These are phyloP conservation scores for Leccinellum luteum DNA, from an alignment of 768 basidiomycete genomes.

Conservation along the genomic window DNA sequence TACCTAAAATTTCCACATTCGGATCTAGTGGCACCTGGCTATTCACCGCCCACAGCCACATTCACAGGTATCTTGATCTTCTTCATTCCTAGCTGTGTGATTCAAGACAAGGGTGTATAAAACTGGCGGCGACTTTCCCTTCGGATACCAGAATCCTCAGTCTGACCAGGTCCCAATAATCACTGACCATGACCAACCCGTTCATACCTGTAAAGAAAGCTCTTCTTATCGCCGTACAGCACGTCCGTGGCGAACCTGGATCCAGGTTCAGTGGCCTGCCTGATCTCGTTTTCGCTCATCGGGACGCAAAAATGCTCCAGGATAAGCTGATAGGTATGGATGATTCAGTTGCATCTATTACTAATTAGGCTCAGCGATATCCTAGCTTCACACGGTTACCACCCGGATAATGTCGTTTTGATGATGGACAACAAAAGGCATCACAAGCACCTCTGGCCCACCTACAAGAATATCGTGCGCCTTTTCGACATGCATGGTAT, in stretches of 20 bases:
- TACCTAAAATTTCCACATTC: background rate
- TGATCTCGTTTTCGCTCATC: constrained; percentile 18
- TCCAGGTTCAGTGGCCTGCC: background rate
- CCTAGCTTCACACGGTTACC: background rate
- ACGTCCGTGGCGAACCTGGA: constrained; percentile 4
- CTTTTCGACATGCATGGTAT: background rate
- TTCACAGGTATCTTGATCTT: background rate
- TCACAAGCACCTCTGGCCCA: background rate
- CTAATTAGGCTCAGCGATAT: background rate
- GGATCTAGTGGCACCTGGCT: too few species aligned
- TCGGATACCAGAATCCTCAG: background rate
- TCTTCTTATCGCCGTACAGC: constrained; percentile 17
- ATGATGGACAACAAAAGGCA: background rate
- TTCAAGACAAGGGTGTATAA: background rate
- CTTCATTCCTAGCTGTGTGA: background rate
- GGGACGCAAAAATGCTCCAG: constrained; percentile 16
- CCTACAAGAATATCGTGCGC: background rate
- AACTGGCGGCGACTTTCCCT: background rate
- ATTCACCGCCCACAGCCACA: too few species aligned
- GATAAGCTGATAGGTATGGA: constrained; percentile 17
- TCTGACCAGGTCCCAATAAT: background rate
- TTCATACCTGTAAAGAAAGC: constrained; percentile 12
- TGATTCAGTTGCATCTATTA: background rate
- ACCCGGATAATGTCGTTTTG: background rate
- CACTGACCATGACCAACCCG: background rate